Percentiles rank a stretch among this genome's conserved stretches.
These are phyloP conservation scores for Wickerhamomyces chaumierensis DNA, from an alignment of 805 yeast species.

Conservation along the genomic window DNA sequence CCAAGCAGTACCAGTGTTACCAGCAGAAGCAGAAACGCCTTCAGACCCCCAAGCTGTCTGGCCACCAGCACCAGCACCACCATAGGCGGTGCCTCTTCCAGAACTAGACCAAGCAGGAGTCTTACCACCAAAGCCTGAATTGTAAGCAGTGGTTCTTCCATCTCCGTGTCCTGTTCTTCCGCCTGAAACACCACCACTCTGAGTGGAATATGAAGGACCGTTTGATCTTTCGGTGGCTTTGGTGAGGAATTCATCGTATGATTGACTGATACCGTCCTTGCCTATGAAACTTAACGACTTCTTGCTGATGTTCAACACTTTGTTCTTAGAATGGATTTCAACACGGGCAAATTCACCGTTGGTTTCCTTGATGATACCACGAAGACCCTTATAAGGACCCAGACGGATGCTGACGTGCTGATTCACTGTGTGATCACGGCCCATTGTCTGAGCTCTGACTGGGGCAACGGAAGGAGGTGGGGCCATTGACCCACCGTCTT, in stretches of 20 bases:
- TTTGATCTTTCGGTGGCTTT: constrained; percentile 18
- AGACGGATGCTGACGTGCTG: constrained; percentile 83
- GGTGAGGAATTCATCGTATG: constrained; percentile 72
- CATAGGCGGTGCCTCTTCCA: constrained; percentile 17
- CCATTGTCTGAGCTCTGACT: constrained; percentile 30
- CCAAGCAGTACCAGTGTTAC: constrained; percentile 15
- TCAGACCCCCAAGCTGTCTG: too few species aligned
- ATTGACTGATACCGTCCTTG: constrained; percentile 55
- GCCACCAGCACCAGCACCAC: constrained; percentile 25
- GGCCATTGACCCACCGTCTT: constrained; percentile 32
- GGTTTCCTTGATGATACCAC: constrained; percentile 88
- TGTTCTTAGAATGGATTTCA: constrained; percentile 87
- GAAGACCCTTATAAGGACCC: constrained; percentile 86
- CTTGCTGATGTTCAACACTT: constrained; percentile 77
- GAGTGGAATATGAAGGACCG: constrained; percentile 8
- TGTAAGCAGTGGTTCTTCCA: constrained; percentile 19
- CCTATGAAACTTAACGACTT: constrained; percentile 65
- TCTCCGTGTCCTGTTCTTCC: constrained; percentile 1
- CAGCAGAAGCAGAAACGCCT: too few species aligned
- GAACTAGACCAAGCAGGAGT: constrained; percentile 35
- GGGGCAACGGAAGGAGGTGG: constrained; percentile 58
- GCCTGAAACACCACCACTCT: too few species aligned
- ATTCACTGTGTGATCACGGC: constrained; percentile 72
- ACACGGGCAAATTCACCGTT: constrained; percentile 87
- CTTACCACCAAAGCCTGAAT: constrained; percentile 25